These are phyloP conservation scores for Penicillium maclennaniae DNA, from an alignment of 495 filamentous ascomycete genomes.

Conservation along the genomic window DNA sequence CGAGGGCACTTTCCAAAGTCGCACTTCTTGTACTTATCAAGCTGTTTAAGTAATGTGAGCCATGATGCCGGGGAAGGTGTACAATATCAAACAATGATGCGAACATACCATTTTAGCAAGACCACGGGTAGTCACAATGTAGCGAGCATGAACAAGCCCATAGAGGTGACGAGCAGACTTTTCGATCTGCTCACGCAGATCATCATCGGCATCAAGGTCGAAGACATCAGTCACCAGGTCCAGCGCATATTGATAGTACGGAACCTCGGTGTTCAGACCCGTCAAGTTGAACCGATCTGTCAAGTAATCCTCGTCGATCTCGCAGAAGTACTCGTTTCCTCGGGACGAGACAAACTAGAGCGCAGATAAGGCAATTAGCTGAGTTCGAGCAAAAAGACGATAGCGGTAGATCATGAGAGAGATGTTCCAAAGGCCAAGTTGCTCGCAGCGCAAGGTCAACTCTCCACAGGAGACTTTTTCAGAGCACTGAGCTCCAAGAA, in stretches of 20 bases:
- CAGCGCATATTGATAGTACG: conserved; percentile 97
- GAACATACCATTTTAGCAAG: conserved; percentile 87
- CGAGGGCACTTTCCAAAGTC: conserved; percentile 98
- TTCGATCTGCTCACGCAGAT: conserved; percentile 96
- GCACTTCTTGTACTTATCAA: conserved; percentile 97
- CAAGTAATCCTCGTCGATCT: conserved; percentile 98
- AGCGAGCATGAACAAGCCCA: conserved; percentile 91
- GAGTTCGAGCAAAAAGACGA: neutral
- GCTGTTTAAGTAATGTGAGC: conserved; percentile 46
- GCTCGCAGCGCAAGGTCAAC: neutral
- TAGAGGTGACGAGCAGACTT: conserved; percentile 96
- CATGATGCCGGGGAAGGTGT: neutral
- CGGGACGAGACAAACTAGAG: conserved; percentile 93
- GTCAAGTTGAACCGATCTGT: conserved; percentile 98
- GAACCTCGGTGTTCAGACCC: conserved; percentile 92
- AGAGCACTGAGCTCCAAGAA: neutral
- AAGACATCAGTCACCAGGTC: conserved; percentile 99
- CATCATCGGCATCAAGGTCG: conserved; percentile 97
- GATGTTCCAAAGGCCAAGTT: neutral
- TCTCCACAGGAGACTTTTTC: neutral
- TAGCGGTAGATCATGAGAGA: neutral
- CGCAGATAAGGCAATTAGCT: conserved; percentile 13
- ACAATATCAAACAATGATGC: neutral
- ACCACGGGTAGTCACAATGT: conserved; percentile 93
- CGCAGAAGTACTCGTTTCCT: conserved; percentile 99